A percentile compares a stretch with the other conserved stretches of the same genome.
Conservation (phyloP, 495 filamentous ascomycete genomes). For the Staphylotrichum tortipilum region DNA sequence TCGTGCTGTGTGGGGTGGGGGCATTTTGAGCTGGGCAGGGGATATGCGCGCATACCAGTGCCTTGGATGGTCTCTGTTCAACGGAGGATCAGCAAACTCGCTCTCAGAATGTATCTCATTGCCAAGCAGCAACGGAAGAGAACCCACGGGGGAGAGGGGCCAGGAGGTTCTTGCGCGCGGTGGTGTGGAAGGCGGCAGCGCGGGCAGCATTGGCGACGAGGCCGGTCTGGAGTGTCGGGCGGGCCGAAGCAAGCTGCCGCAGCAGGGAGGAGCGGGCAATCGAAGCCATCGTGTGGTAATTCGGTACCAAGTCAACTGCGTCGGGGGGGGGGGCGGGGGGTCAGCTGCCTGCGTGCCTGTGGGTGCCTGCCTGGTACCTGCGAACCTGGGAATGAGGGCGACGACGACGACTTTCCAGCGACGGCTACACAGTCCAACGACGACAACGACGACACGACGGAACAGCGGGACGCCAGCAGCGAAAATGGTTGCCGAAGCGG, state of each 20-base stretch:
- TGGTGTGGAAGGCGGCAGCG: constrained; percentile 65
- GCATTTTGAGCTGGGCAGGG: not conserved
- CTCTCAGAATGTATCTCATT: not conserved
- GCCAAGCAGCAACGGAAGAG: constrained; percentile 6
- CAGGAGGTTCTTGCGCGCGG: constrained; percentile 56
- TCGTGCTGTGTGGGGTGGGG: no score
- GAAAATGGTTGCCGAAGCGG: constrained; percentile 19
- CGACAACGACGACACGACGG: constrained; percentile 10
- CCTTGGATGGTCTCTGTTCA: constrained; percentile 63
- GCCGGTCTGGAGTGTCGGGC: constrained; percentile 20
- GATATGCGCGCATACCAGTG: constrained; percentile 52
- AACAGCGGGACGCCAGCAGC: not conserved
- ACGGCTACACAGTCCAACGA: not conserved
- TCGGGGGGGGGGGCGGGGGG: no score
- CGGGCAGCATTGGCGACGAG: constrained; percentile 28
- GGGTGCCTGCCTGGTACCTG: no score
- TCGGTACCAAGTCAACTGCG: constrained; percentile 20
- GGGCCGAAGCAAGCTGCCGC: constrained; percentile 36
- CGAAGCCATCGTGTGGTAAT: constrained; percentile 42
- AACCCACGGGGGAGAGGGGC: constrained; percentile 34
- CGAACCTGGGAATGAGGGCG: no score
- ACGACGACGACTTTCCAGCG: no score
- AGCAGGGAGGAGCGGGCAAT: constrained; percentile 46
- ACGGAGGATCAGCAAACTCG: constrained; percentile 8
- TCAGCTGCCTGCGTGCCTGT: constrained; percentile 1